Conservation (phyloP, 2,329 filamentous ascomycete species). For the Aciculosporium take region DNA sequence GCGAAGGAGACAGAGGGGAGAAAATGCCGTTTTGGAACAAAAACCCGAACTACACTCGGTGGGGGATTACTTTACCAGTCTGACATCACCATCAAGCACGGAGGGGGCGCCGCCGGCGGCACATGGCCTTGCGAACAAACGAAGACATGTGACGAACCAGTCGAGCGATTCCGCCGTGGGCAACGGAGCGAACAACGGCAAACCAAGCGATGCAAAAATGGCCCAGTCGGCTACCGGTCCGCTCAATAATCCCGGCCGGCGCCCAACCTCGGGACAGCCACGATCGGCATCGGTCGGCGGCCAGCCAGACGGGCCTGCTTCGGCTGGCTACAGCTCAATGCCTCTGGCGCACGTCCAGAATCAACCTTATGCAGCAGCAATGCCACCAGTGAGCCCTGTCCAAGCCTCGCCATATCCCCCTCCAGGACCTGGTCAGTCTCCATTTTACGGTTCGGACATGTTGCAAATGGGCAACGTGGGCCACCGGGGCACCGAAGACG, state of each 20-base stretch:
- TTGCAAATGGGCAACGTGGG: conserved; percentile 34
- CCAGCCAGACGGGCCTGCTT: conserved; percentile 23
- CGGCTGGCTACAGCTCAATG: conserved; percentile 26
- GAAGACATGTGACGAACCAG: conserved; percentile 25
- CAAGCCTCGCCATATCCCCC: conserved; percentile 25
- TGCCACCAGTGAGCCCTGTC: conserved; percentile 40
- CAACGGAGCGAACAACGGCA: conserved; percentile 2
- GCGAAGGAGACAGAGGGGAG: conserved; percentile 59
- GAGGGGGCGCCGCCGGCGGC: conserved; percentile 21
- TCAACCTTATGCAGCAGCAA: conserved; percentile 28
- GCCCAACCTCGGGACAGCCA: conserved; percentile 11
- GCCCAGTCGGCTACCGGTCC: conserved; percentile 6
- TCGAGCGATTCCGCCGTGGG: conserved; percentile 8
- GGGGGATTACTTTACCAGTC: conserved; percentile 79
- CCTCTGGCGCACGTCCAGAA: conserved; percentile 27
- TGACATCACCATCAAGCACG: conserved; percentile 49
- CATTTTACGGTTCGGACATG: conserved; percentile 37
- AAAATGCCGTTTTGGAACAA: conserved; percentile 80
- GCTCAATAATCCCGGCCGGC: conserved; percentile 9
- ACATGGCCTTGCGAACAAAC: conserved; percentile 16
- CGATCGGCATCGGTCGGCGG: conserved; percentile 21
- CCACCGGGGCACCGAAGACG: conserved; percentile 29
- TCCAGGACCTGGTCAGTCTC: conserved; percentile 18
- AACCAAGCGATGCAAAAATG: conserved; percentile 3
- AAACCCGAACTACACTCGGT: conserved; percentile 85